Percentiles rank a stretch among this genome's conserved stretches.
Evolutionary conservation across 768 basidiomycete species (phyloP).

Genomic region (Trametes sanguinea): DNA sequence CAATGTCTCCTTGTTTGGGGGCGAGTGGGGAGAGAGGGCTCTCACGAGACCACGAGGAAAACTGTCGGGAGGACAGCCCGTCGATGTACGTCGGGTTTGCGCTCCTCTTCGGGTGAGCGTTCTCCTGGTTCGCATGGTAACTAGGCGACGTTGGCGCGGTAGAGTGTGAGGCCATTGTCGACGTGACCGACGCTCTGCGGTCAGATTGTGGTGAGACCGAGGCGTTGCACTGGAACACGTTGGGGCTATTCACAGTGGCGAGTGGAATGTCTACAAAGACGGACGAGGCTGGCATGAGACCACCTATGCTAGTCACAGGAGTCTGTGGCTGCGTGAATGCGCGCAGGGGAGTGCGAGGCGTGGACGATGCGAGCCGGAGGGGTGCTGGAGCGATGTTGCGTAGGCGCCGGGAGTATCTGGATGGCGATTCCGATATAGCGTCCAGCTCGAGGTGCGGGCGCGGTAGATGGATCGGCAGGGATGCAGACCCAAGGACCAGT

Average conservation of each 20-base stretch:
- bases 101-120: background rate
- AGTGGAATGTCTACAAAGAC: constrained; percentile 9
- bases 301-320: background rate
- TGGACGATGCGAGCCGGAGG: constrained; percentile 19
- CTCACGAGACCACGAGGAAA: constrained; percentile 2
- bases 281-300: background rate
- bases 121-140: constrained; percentile 8
- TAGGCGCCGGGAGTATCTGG: constrained; percentile 23
- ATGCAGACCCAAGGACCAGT: constrained; percentile 4
- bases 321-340: background rate
- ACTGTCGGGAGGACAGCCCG: constrained; percentile 10
- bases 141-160: constrained; percentile 16
- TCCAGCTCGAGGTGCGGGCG: background rate
- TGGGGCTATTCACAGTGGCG: background rate
- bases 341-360: constrained; percentile 13
- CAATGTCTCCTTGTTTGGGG: background rate
- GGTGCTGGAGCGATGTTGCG: constrained; percentile 25
- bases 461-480: constrained; percentile 5
- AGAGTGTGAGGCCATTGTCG: constrained; percentile 1
- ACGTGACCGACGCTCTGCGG: constrained; percentile 4
- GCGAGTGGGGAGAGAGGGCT: constrained; percentile 5
- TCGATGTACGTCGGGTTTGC: constrained; percentile 8
- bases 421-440: constrained; percentile 7
- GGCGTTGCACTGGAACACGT: background rate
- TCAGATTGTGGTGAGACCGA: constrained; percentile 7